These are phyloP conservation scores for Salvia splendens DNA, from an alignment of 257 asterid species.

Conservation along the genomic window DNA sequence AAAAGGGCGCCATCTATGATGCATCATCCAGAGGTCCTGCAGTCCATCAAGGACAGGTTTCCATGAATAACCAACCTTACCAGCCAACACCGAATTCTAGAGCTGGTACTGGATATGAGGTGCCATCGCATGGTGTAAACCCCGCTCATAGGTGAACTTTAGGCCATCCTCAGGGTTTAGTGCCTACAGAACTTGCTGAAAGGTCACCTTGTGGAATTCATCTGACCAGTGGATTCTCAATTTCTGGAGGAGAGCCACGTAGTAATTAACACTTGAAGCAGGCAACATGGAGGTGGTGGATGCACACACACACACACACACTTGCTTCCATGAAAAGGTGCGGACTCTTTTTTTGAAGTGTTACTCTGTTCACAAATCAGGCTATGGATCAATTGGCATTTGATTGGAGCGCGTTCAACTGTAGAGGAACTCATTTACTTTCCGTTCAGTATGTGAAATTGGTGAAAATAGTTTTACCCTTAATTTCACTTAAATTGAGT, in stretches of 20 bases:
- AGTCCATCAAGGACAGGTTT: constrained; percentile 61
- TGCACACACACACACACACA: neutral
- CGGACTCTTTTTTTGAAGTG: neutral
- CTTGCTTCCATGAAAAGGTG: constrained; percentile 9
- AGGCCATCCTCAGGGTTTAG: constrained; percentile 3
- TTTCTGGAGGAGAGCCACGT: neutral
- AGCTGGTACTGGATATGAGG: constrained; percentile 53
- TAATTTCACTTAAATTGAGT: no score
- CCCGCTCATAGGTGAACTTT: constrained; percentile 48
- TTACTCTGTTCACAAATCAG: no score
- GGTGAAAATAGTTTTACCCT: neutral
- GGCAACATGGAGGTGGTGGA: neutral
- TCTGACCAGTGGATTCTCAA: no score
- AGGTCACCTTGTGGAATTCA: neutral
- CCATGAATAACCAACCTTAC: constrained; percentile 39
- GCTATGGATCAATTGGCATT: no score
- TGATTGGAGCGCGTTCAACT: no score
- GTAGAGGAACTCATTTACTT: no score
- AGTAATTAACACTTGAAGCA: neutral
- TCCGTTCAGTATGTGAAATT: neutral
- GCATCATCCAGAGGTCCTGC: constrained; percentile 45
- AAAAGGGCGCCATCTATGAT: constrained; percentile 43
- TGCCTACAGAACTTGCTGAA: neutral
- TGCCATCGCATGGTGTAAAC: constrained; percentile 51
- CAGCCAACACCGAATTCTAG: constrained; percentile 45